phyloP scores from a whole-genome alignment of 108 stramenopile species.

The Cyclotella baltica region DNA sequence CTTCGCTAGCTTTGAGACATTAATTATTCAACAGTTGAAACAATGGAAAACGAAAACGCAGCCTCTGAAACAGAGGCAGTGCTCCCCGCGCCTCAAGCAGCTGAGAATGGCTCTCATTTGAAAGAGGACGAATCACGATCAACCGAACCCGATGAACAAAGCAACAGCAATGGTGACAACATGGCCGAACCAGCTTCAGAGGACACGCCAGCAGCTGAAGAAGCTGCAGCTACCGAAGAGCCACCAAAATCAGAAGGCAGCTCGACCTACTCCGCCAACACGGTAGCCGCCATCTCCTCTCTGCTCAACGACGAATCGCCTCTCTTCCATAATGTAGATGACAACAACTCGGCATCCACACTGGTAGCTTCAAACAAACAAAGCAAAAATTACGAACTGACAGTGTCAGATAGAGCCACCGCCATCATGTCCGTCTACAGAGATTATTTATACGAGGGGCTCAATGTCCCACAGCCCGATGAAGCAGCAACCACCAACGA shows the following conservation, averaged over 20 bases:
- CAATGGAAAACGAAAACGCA: neutral
- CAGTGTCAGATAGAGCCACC: constrained; percentile 34
- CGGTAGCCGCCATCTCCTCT: constrained; percentile 40
- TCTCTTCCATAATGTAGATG: neutral
- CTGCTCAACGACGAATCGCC: constrained; percentile 21
- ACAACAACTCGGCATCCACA: neutral
- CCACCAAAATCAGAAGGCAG: constrained; percentile 4
- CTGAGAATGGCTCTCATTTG: neutral
- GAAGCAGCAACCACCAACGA: neutral
- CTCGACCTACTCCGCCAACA: constrained; percentile 24
- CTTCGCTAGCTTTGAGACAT: too few relatives aligned
- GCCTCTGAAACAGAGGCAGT: neutral
- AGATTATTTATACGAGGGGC: constrained; percentile 33
- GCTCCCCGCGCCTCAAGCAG: neutral
- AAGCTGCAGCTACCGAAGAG: neutral
- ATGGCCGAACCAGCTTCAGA: neutral
- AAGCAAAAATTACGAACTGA: constrained; percentile 12
- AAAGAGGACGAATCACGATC: neutral
- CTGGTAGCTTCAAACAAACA: neutral
- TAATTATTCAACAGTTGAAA: too few relatives aligned
- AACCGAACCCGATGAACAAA: neutral
- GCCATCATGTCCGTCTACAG: constrained; percentile 44
- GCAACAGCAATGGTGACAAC: neutral
- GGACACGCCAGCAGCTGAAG: neutral
- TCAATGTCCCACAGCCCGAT: neutral